A percentile compares a stretch with the other conserved stretches of the same genome.
Conservation (phyloP, 345 rosid species). For the Sisymbrium altissimum region DNA sequence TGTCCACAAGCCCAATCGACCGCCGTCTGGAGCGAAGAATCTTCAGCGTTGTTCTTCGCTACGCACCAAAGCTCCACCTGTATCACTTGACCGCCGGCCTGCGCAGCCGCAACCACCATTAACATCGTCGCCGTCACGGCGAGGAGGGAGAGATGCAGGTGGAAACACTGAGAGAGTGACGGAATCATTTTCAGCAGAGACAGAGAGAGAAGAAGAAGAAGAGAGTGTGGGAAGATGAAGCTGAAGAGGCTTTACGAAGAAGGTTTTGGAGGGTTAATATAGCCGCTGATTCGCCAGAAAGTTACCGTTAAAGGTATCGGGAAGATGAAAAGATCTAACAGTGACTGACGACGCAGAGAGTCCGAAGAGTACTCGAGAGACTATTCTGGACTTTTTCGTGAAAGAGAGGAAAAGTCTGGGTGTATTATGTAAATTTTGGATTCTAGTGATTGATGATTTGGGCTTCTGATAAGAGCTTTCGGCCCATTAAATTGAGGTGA, state of each 20-base stretch:
- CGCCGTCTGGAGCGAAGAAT: constrained; percentile 61
- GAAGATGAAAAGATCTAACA: constrained; percentile 25
- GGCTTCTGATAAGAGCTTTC: too few relatives aligned
- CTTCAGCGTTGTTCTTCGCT: constrained; percentile 67
- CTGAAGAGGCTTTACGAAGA: background rate
- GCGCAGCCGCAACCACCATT: constrained; percentile 14
- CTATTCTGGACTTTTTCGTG: too few relatives aligned
- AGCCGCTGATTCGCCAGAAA: constrained; percentile 8
- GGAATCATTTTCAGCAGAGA: background rate
- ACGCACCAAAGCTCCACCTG: constrained; percentile 61
- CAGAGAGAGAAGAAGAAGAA: background rate
- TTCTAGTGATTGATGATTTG: too few relatives aligned
- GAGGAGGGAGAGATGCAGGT: constrained; percentile 12
- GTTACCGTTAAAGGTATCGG: constrained; percentile 29
- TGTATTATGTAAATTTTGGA: background rate
- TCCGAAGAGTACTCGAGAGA: background rate
- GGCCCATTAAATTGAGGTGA: too few relatives aligned
- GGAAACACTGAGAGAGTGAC: background rate
- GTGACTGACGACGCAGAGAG: constrained; percentile 6
- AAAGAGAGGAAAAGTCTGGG: background rate
- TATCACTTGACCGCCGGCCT: constrained; percentile 22
- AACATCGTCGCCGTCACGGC: constrained; percentile 13
- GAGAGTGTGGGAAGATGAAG: constrained; percentile 4
- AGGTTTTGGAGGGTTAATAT: background rate
- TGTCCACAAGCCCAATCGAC: constrained; percentile 87